A percentile compares a stretch with the other conserved stretches of the same genome.
These are phyloP conservation scores for Trichocladium antarcticum DNA, from an alignment of 495 filamentous ascomycete species.

Conservation along the genomic window DNA sequence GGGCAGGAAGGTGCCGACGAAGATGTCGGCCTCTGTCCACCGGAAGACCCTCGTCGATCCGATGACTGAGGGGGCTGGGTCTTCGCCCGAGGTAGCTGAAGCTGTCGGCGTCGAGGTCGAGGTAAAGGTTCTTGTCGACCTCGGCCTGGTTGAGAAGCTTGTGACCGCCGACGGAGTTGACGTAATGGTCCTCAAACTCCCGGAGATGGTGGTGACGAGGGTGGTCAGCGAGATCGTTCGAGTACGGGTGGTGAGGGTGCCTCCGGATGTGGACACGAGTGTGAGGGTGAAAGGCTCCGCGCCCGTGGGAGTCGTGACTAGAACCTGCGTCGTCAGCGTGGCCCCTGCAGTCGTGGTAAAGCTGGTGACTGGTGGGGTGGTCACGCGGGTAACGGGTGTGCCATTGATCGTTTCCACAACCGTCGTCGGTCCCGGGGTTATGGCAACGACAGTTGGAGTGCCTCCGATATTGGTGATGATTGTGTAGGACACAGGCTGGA, in stretches of 20 bases:
- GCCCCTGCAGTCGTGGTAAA: slow-evolving; percentile 22
- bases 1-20: slow-evolving; percentile 29
- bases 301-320: slow-evolving; percentile 23
- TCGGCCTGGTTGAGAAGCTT: slow-evolving; percentile 14
- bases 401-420: slow-evolving; percentile 24
- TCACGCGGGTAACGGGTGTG: slow-evolving; percentile 16
- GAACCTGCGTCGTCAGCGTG: slow-evolving; percentile 15
- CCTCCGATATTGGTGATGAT: slow-evolving; percentile 19
- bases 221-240: slow-evolving; percentile 20
- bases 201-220: slow-evolving; percentile 22
- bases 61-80: slow-evolving; percentile 6
- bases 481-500: slow-evolving; percentile 18
- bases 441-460: slow-evolving; percentile 18
- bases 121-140: slow-evolving; percentile 16
- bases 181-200: slow-evolving; percentile 20
- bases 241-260: slow-evolving; percentile 19
- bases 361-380: slow-evolving; percentile 20
- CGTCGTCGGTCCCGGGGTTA: slow-evolving; percentile 16
- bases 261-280: slow-evolving; percentile 18
- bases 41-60: slow-evolving; percentile 12
- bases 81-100: background rate
- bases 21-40: slow-evolving; percentile 23
- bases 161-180: slow-evolving; percentile 20
- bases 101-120: slow-evolving; percentile 13
- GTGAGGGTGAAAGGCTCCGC: slow-evolving; percentile 21